Conservation (phyloP, 352 stramenopile genomes). For the Pythium pectinolyticum region DNA sequence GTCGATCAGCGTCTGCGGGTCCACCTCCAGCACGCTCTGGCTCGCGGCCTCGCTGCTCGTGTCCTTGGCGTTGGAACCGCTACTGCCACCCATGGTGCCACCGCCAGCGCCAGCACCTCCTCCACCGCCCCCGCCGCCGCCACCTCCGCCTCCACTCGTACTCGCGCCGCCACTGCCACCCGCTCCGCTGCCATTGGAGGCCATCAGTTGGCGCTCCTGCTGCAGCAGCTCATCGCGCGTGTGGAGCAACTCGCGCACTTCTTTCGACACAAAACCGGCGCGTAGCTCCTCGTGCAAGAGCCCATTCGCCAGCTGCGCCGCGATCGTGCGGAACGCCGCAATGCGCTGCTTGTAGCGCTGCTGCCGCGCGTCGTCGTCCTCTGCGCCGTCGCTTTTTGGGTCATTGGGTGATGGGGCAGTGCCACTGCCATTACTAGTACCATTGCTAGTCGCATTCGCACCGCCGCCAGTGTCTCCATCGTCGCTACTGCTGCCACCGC, state of each 20-base stretch:
- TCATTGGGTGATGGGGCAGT: too few relatives aligned
- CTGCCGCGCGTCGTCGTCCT: conserved; percentile 4
- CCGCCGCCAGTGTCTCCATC: neutral
- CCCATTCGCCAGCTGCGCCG: conserved; percentile 74
- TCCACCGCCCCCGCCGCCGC: conserved; percentile 1
- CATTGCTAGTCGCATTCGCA: too few relatives aligned
- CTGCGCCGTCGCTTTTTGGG: neutral
- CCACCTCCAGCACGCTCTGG: conserved; percentile 49
- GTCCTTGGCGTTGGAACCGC: conserved; percentile 14
- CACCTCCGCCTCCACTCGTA: neutral
- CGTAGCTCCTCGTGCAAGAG: conserved; percentile 83
- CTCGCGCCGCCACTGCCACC: conserved; percentile 18
- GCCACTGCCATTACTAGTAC: too few relatives aligned
- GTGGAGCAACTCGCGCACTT: conserved; percentile 78
- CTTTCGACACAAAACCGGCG: conserved; percentile 71
- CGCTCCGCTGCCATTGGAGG: conserved; percentile 12
- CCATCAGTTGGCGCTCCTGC: conserved; percentile 44
- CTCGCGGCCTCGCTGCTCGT: conserved; percentile 22
- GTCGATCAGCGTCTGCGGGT: conserved; percentile 84
- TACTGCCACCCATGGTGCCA: conserved; percentile 5
- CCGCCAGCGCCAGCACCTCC: neutral
- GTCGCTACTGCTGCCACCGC: too few relatives aligned
- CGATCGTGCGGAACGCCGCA: conserved; percentile 60
- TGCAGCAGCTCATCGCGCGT: conserved; percentile 78
- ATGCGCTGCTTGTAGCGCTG: conserved; percentile 42